Evolutionary conservation across 768 basidiomycete genomes (phyloP).

Genomic region (Suillus spraguei): DNA sequence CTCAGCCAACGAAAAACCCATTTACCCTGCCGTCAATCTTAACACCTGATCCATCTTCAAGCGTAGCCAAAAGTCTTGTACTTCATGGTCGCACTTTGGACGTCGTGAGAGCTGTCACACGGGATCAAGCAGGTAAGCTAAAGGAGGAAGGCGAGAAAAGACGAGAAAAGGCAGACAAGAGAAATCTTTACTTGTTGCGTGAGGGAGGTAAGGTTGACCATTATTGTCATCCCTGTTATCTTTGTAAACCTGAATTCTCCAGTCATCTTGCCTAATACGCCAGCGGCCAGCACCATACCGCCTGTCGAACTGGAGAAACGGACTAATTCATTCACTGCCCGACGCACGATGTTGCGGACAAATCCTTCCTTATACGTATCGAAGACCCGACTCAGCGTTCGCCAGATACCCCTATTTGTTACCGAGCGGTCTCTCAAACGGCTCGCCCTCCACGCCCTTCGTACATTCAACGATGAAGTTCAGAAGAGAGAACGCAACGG

Average conservation of each 20-base stretch:
- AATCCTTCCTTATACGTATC: conserved; percentile 97
- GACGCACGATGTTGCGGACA: conserved; percentile 78
- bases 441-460: conserved; percentile 78
- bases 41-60: conserved; percentile 90
- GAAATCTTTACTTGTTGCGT: conserved; percentile 92
- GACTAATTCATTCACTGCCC: conserved; percentile 81
- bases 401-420: conserved; percentile 89
- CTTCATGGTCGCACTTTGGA: conserved; percentile 93
- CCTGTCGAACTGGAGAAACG: conserved; percentile 85
- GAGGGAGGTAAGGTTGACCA: conserved; percentile 78
- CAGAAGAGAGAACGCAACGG: conserved; percentile 57
- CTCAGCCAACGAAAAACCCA: conserved; percentile 74
- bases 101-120: conserved; percentile 85
- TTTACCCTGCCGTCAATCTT: conserved; percentile 88
- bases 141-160: conserved; percentile 86
- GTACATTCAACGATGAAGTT: conserved; percentile 80
- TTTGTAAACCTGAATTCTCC: conserved; percentile 9
- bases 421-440: conserved; percentile 90
- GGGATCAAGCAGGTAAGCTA: conserved; percentile 85
- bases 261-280: conserved; percentile 92
- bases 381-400: conserved; percentile 89
- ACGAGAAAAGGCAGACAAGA: conserved; percentile 89
- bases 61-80: conserved; percentile 79
- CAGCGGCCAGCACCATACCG: conserved; percentile 72
- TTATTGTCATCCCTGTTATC: not conserved